phyloP scores from a whole-genome alignment of 1,139 yeast genomes.

The Sugiyamaella sp. region DNA sequence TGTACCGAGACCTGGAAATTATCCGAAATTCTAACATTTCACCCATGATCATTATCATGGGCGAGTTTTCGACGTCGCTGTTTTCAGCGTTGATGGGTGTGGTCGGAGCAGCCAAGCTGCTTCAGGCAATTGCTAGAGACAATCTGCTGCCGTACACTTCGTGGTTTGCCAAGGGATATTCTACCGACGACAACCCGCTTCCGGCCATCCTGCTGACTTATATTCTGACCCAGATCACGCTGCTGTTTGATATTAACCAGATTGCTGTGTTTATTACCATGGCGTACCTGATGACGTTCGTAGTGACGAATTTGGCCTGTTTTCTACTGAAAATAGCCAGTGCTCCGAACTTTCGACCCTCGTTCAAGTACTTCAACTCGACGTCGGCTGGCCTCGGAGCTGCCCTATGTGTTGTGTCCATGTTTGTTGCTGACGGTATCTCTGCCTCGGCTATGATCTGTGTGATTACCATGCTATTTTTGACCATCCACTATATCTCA shows the following conservation, averaged over 20 bases:
- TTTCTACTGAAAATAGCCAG: constrained; percentile 82
- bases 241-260: constrained; percentile 87
- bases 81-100: constrained; percentile 94
- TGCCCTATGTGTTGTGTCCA: constrained; percentile 68
- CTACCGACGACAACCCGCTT: constrained; percentile 53
- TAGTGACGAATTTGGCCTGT: constrained; percentile 91
- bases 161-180: constrained; percentile 56
- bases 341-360: constrained; percentile 96
- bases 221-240: constrained; percentile 76
- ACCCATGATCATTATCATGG: constrained; percentile 73
- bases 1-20: constrained; percentile 77
- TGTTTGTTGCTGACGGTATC: constrained; percentile 92
- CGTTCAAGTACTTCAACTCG: constrained; percentile 82
- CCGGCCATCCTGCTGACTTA: constrained; percentile 75
- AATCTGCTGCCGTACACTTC: constrained; percentile 76
- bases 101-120: constrained; percentile 88
- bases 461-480: constrained; percentile 64
- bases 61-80: constrained; percentile 86
- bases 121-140: constrained; percentile 91
- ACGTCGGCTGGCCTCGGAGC: constrained; percentile 82
- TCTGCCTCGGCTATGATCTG: constrained; percentile 79
- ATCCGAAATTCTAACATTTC: constrained; percentile 78
- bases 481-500: constrained; percentile 82
- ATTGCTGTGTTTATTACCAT: constrained; percentile 94
- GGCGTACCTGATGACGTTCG: constrained; percentile 95